Percentiles rank a stretch among this genome's conserved stretches.
Conservation (phyloP, 2,329 filamentous ascomycete species). For the Xylariales sp. region DNA sequence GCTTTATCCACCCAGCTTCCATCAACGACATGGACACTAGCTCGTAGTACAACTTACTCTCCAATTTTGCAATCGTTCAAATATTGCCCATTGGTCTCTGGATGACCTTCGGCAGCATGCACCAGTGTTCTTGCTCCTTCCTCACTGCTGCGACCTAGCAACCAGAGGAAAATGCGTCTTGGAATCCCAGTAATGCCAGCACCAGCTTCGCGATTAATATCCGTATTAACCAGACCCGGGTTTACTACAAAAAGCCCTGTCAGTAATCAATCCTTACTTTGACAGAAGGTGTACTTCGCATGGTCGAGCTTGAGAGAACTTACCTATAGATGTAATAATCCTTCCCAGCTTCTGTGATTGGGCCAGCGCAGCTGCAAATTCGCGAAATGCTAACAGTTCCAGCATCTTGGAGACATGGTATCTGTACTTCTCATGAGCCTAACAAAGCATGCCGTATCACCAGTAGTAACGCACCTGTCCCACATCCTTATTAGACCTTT, state of each 20-base stretch:
- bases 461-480: slow-evolving; percentile 1
- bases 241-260: slow-evolving; percentile 2
- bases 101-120: slow-evolving; percentile 9
- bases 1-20: not conserved
- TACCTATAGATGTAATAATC: slow-evolving; percentile 7
- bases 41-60: slow-evolving; percentile 7
- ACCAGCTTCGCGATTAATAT: slow-evolving; percentile 9
- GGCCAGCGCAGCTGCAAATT: slow-evolving; percentile 7
- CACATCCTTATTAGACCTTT: slow-evolving; percentile 5
- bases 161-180: slow-evolving; percentile 4
- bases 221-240: slow-evolving; percentile 10
- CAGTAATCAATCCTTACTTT: not conserved
- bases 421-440: not conserved
- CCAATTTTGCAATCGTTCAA: slow-evolving; percentile 11
- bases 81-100: slow-evolving; percentile 13
- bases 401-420: slow-evolving; percentile 13
- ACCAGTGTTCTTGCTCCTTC: slow-evolving; percentile 11
- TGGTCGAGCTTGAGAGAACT: not conserved
- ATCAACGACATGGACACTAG: no score
- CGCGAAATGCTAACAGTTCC: slow-evolving; percentile 9
- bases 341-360: slow-evolving; percentile 8
- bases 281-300: not conserved
- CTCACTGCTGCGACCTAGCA: slow-evolving; percentile 9
- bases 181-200: not conserved
- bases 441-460: not conserved